These are phyloP conservation scores for Lachnellula hyalina DNA, from an alignment of 2,329 filamentous ascomycete genomes.

Conservation along the genomic window DNA sequence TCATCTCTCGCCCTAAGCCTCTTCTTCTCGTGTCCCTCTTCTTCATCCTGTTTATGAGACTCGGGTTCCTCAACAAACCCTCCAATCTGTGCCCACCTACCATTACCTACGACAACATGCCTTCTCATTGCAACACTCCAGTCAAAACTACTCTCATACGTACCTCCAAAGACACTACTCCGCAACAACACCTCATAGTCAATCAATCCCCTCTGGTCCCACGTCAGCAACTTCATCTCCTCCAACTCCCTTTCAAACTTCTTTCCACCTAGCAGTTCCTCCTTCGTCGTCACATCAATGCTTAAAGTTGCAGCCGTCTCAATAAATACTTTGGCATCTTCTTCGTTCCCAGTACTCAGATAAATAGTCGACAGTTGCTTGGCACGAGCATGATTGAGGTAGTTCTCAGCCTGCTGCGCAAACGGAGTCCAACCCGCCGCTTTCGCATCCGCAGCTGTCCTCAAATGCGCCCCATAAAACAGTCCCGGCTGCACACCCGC, in stretches of 20 bases:
- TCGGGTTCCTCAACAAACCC: not conserved
- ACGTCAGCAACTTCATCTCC: slow-evolving; percentile 33
- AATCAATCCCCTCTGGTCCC: slow-evolving; percentile 43
- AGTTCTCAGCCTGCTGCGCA: slow-evolving; percentile 31
- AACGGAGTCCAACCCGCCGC: slow-evolving; percentile 33
- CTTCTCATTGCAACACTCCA: slow-evolving; percentile 42
- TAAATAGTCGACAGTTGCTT: slow-evolving; percentile 32
- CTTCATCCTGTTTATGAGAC: not conserved
- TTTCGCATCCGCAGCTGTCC: slow-evolving; percentile 33
- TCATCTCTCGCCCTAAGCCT: not conserved
- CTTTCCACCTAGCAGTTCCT: slow-evolving; percentile 34
- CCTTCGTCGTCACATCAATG: slow-evolving; percentile 37
- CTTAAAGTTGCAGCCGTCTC: slow-evolving; percentile 30
- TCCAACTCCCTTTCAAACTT: slow-evolving; percentile 23
- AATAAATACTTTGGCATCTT: slow-evolving; percentile 34
- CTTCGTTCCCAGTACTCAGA: slow-evolving; percentile 36
- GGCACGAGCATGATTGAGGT: slow-evolving; percentile 30
- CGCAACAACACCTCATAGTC: slow-evolving; percentile 44
- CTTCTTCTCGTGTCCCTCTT: not conserved
- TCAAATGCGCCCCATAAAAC: slow-evolving; percentile 37
- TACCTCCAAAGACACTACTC: slow-evolving; percentile 37
- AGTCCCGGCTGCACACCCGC: slow-evolving; percentile 22
- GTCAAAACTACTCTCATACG: slow-evolving; percentile 39
- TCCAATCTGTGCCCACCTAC: slow-evolving; percentile 8
- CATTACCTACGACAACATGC: slow-evolving; percentile 13